Evolutionary conservation across 2,329 filamentous ascomycete genomes (phyloP), one percentile per base, ranked within the genome.

Genomic region (Diaporthe velutina): DNA sequence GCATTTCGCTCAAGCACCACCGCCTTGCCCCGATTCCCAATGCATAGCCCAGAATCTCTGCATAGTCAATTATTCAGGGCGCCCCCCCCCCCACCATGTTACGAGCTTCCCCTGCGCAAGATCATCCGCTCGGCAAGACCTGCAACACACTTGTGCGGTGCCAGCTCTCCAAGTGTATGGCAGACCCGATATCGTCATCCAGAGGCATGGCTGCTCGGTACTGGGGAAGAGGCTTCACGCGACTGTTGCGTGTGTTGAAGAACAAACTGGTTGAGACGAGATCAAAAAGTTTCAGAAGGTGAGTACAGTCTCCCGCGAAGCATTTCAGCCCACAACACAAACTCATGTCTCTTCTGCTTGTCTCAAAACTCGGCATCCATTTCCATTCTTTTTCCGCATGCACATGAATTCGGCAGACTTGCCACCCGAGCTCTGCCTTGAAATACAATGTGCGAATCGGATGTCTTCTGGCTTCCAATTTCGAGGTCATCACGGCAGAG

Each of bases 331-430:
- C 60, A 70, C 68, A 38, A 73, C 70, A 74, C 68, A 71, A 48
- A 25, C 67, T 66, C 52, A 17, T 70, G 19, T 73, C 57, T 50
- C 50, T 64, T 72, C 58, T 67, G 71, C 66, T 17, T 72, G 72
- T 76, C 72, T 76, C 72, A 55, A 54, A 74, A 72, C 71, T n/a
- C 70, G 74, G 74, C 70, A 70, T 70, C 73, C 54, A 64, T 55
- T 74, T 58, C 71, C 28, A 55, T 55, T 45, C 30, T 58, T 40
- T 64, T 64, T 30, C 71, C 61, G 61, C 68, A 54, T 54, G 15
- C 57, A 64, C n/a, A 40, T 28, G 40, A 42, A 2, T 61, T 40
- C 48, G 70, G 60, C 42, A 64, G 28, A 28, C 70, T 64, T 64
- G 70, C 57, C 30, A 55, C 48, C 70, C 40, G 54, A 45, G 54